Conservation (phyloP, 2,329 filamentous ascomycete genomes). For the Chaetomium sp. region DNA sequence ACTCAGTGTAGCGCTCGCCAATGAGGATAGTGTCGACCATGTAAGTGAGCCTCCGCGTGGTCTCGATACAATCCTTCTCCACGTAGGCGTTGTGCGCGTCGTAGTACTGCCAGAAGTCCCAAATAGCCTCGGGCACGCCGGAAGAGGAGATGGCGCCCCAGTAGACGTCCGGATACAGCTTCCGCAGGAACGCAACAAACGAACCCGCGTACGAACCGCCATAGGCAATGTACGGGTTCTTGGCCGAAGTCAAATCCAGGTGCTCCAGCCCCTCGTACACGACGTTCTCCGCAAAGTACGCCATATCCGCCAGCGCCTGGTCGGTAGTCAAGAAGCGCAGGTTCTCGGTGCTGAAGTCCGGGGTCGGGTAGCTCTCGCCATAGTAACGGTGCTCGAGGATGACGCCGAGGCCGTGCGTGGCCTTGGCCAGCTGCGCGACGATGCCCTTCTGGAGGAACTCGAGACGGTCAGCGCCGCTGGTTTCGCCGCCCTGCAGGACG, state of each 20-base stretch:
- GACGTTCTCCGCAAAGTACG: conserved; percentile 71
- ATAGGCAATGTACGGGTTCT: conserved; percentile 69
- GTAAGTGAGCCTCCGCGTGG: conserved; percentile 52
- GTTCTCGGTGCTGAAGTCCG: conserved; percentile 59
- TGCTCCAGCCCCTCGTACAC: conserved; percentile 64
- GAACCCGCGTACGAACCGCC: conserved; percentile 80
- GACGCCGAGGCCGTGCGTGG: conserved; percentile 68
- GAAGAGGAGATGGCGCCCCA: conserved; percentile 76
- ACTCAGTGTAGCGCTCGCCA: conserved; percentile 29
- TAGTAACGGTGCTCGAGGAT: conserved; percentile 87
- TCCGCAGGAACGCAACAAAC: conserved; percentile 69
- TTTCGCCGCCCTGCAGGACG: conserved; percentile 68
- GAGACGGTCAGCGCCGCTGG: conserved; percentile 54
- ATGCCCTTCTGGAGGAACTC: conserved; percentile 73
- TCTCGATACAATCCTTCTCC: conserved; percentile 55
- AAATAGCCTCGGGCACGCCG: conserved; percentile 70
- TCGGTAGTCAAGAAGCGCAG: conserved; percentile 78
- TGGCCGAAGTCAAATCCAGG: conserved; percentile 56
- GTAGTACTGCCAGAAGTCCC: conserved; percentile 64
- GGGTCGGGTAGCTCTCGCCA: conserved; percentile 63
- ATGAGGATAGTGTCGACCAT: conserved; percentile 47
- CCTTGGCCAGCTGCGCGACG: conserved; percentile 60
- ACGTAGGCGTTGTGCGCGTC: conserved; percentile 45
- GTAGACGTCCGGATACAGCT: conserved; percentile 70
- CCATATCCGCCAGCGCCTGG: conserved; percentile 73